Evolutionary conservation across 495 filamentous ascomycete genomes (phyloP).

Genomic region (Penicillium crystallinum): DNA sequence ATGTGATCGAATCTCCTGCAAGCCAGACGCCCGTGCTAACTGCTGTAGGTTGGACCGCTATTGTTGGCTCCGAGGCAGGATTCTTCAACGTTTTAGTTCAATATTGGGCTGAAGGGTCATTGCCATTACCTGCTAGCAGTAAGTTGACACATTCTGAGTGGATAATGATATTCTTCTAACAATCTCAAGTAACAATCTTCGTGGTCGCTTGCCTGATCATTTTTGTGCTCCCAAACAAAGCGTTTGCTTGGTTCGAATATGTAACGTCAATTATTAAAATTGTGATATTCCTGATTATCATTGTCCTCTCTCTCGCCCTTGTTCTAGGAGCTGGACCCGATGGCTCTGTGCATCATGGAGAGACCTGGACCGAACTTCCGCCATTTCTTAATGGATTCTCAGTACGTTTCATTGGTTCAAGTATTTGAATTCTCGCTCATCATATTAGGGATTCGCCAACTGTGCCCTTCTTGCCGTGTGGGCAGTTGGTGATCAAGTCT

Average conservation of each 20-base stretch:
- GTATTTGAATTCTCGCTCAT: conserved; percentile 12
- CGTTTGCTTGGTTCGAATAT: conserved; percentile 32
- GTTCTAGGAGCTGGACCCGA: conserved; percentile 27
- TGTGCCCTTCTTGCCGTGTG: conserved; percentile 27
- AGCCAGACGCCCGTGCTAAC: conserved; percentile 20
- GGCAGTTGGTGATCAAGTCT: conserved; percentile 25
- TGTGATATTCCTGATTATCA: conserved; percentile 26
- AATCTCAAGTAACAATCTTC: conserved; percentile 23
- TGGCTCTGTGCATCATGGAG: conserved; percentile 21
- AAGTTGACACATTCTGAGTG: conserved; percentile 5
- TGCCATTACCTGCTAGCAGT: conserved; percentile 18
- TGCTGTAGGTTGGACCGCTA: conserved; percentile 22
- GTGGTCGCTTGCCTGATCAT: conserved; percentile 18
- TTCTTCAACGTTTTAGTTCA: conserved; percentile 27
- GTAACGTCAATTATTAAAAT: conserved; percentile 27
- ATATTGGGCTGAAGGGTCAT: conserved; percentile 22
- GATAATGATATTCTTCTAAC: conserved; percentile 1
- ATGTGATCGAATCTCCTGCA: not conserved
- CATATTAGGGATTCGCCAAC: conserved; percentile 21
- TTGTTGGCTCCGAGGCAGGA: conserved; percentile 24
- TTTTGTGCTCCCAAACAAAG: conserved; percentile 19
- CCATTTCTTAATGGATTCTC: conserved; percentile 29
- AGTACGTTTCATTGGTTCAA: conserved; percentile 11
- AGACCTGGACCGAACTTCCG: conserved; percentile 19
- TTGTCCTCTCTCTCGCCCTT: conserved; percentile 20